Conservation (phyloP, 208 protist species). For the Trichomonas vaginalis region DNA sequence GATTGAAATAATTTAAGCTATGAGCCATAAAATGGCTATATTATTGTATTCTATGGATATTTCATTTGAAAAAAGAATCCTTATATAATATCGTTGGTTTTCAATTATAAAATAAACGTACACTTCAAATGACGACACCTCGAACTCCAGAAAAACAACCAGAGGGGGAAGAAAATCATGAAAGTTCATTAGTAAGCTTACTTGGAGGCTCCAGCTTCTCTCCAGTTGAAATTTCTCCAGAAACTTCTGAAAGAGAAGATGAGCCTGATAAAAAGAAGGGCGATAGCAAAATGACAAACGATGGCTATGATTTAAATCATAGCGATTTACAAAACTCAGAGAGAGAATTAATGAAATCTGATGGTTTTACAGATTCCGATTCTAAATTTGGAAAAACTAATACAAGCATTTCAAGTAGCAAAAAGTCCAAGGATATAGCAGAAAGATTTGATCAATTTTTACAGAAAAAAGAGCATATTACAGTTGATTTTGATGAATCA, state of each 20-base stretch:
- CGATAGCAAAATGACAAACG: neutral
- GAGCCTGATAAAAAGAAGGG: neutral
- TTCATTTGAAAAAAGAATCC: too few species aligned
- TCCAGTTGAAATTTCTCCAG: neutral
- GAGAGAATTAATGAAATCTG: neutral
- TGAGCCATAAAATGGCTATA: too few species aligned
- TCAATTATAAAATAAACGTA: neutral
- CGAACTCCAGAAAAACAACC: neutral
- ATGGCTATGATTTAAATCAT: neutral
- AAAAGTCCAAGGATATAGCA: neutral
- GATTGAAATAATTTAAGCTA: too few species aligned
- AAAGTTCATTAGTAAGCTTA: neutral
- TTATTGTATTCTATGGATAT: too few species aligned
- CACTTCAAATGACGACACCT: neutral
- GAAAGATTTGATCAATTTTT: neutral
- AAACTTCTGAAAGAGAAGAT: neutral
- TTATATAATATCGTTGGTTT: too few species aligned
- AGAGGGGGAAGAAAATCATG: neutral
- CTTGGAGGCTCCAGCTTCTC: neutral
- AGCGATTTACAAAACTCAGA: neutral
- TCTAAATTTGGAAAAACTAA: neutral
- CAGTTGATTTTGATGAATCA: neutral
- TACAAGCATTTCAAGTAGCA: neutral
- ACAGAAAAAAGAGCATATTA: neutral
- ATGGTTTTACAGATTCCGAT: neutral